These are phyloP conservation scores for Solanum rostratum DNA, from an alignment of 257 asterid genomes.

Conservation along the genomic window DNA sequence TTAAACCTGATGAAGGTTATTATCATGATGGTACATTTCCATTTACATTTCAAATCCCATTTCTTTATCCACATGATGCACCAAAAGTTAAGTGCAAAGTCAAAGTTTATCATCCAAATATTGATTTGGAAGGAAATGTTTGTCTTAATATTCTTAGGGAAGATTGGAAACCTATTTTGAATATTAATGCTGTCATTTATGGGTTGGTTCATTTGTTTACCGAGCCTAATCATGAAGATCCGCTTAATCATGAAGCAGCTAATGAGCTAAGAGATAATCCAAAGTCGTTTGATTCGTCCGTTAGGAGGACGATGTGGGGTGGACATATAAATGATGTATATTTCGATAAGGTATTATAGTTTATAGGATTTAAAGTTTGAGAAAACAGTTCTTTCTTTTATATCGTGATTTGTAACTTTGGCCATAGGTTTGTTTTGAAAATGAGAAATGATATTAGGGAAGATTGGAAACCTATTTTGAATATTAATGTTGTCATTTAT, in stretches of 20 bases:
- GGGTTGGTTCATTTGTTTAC: conserved; percentile 85
- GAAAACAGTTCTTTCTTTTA: too few species aligned
- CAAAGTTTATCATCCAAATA: conserved; percentile 90
- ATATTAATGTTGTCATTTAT: conserved; percentile 71
- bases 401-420: too few species aligned
- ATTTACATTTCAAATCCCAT: conserved; percentile 8
- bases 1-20: conserved; percentile 80
- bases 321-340: background rate
- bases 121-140: conserved; percentile 86
- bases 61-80: conserved; percentile 30
- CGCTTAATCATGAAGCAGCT: conserved; percentile 4
- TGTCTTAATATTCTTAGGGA: conserved; percentile 95
- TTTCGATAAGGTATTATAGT: background rate
- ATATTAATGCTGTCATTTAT: conserved; percentile 76
- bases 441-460: conserved; percentile 65
- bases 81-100: conserved; percentile 96
- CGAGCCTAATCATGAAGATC: conserved; percentile 88
- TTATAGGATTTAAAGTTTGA: background rate
- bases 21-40: conserved; percentile 68
- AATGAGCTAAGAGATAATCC: background rate
- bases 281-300: fast-evolving
- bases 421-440: too few species aligned
- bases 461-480: conserved; percentile 88
- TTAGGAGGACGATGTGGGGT: background rate
- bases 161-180: conserved; percentile 95